These are phyloP conservation scores for Umbelopsis isabellina DNA, from an alignment of 192 early-diverging fungal genomes.

Conservation along the genomic window DNA sequence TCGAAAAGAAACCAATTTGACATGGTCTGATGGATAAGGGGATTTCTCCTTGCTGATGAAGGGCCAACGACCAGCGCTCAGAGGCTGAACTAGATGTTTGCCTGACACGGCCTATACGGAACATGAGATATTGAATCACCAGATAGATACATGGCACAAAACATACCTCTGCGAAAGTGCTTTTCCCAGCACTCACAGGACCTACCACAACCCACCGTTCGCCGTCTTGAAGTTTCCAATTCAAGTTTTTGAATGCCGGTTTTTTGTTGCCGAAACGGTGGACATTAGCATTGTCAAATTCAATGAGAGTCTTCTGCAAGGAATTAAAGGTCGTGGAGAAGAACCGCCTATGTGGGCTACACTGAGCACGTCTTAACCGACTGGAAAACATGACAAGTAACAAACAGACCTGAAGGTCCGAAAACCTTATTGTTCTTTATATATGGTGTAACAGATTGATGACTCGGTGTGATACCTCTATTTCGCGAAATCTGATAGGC, in stretches of 20 bases:
- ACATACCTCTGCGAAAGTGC: constrained; percentile 48
- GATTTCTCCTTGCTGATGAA: constrained; percentile 26
- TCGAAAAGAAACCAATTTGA: constrained; percentile 36
- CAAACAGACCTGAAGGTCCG: neutral
- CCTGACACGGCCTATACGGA: constrained; percentile 34
- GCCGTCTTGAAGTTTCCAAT: constrained; percentile 30
- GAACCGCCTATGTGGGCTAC: neutral
- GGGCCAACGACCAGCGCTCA: constrained; percentile 28
- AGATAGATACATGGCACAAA: neutral
- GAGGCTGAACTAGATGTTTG: constrained; percentile 32
- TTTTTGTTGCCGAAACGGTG: constrained; percentile 30
- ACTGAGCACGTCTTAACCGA: neutral
- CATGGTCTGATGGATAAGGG: constrained; percentile 32
- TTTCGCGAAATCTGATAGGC: too few relatives aligned
- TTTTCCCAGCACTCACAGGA: constrained; percentile 50
- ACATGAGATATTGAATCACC: neutral
- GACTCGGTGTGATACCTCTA: too few relatives aligned
- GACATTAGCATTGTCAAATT: constrained; percentile 33
- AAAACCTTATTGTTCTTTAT: constrained; percentile 15
- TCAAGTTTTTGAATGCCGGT: constrained; percentile 39
- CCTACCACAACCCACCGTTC: constrained; percentile 38
- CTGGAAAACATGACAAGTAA: neutral
- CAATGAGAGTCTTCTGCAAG: constrained; percentile 23
- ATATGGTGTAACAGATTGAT: too few relatives aligned
- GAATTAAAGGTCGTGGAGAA: neutral